phyloP scores from a whole-genome alignment of 2,329 filamentous ascomycete species.

The Pseudogymnoascus sp. region DNA sequence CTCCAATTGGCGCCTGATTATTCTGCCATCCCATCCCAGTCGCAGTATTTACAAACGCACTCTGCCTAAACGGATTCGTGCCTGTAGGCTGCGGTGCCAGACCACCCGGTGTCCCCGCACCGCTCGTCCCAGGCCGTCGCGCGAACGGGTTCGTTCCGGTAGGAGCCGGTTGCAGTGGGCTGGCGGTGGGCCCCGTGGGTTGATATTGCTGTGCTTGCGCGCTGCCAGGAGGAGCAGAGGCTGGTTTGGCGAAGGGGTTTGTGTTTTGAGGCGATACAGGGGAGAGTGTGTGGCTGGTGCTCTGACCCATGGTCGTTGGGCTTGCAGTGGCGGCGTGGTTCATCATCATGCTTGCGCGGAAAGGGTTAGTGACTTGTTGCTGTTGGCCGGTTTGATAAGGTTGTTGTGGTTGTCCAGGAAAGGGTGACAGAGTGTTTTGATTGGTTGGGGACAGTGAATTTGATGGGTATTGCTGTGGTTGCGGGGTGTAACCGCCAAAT shows the following conservation, averaged over 20 bases:
- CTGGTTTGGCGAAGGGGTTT: slow-evolving; percentile 75
- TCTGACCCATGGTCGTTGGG: slow-evolving; percentile 21
- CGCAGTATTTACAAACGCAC: slow-evolving; percentile 77
- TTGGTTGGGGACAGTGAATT: slow-evolving; percentile 47
- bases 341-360: slow-evolving; percentile 81
- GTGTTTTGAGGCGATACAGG: slow-evolving; percentile 57
- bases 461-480: slow-evolving; percentile 49
- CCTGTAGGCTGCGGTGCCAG: slow-evolving; percentile 72
- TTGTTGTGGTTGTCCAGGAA: slow-evolving; percentile 29
- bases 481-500: slow-evolving; percentile 71
- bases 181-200: slow-evolving; percentile 37
- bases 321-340: slow-evolving; percentile 39
- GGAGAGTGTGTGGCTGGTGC: slow-evolving; percentile 34
- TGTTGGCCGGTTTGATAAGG: slow-evolving; percentile 36
- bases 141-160: slow-evolving; percentile 68
- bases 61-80: slow-evolving; percentile 92
- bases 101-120: slow-evolving; percentile 31
- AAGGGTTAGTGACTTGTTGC: slow-evolving; percentile 75
- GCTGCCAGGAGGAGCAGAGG: slow-evolving; percentile 26
- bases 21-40: slow-evolving; percentile 87
- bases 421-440: slow-evolving; percentile 45
- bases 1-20: slow-evolving; percentile 68
- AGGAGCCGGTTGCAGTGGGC: slow-evolving; percentile 45
- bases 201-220: slow-evolving; percentile 28
- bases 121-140: slow-evolving; percentile 34